Evolutionary conservation across 257 asterid genomes (phyloP).

Genomic region (Coffea eugenioides): DNA sequence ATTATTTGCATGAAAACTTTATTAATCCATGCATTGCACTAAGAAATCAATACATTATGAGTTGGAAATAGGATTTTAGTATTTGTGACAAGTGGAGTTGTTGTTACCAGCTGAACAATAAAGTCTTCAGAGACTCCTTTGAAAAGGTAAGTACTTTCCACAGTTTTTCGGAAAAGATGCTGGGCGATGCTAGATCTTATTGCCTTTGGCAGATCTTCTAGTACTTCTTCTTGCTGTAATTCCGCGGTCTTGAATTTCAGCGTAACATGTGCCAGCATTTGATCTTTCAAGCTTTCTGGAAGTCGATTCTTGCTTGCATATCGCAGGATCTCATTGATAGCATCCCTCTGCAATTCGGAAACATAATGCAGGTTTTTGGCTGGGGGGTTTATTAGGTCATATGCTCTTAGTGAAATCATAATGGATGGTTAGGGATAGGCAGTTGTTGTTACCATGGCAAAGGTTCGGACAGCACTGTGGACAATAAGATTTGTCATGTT

Average conservation of each 20-base stretch:
- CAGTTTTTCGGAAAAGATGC: slow-evolving; percentile 67
- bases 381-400: not conserved
- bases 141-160: slow-evolving; percentile 73
- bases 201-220: slow-evolving; percentile 81
- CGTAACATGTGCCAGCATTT: slow-evolving; percentile 81
- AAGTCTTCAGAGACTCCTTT: slow-evolving; percentile 78
- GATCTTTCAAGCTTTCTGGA: slow-evolving; percentile 76
- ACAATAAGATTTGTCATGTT: slow-evolving; percentile 95
- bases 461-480: slow-evolving; percentile 66
- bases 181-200: slow-evolving; percentile 85
- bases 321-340: slow-evolving; percentile 62
- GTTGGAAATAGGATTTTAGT: not conserved
- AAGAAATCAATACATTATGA: not conserved
- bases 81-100: not conserved
- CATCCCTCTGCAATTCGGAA: slow-evolving; percentile 60
- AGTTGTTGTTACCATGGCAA: slow-evolving; percentile 68
- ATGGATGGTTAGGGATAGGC: not conserved
- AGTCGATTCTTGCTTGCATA: slow-evolving; percentile 85
- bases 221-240: slow-evolving; percentile 87
- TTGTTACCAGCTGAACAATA: slow-evolving; percentile 70
- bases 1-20: not conserved
- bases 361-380: not conserved
- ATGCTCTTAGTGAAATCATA: not conserved
- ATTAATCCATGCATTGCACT: not conserved
- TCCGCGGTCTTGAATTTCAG: slow-evolving; percentile 90